Evolutionary conservation across 169 alveolate genomes (phyloP), one percentile per base, ranked within the genome.

Genomic region (Cryptosporidium baileyi): DNA sequence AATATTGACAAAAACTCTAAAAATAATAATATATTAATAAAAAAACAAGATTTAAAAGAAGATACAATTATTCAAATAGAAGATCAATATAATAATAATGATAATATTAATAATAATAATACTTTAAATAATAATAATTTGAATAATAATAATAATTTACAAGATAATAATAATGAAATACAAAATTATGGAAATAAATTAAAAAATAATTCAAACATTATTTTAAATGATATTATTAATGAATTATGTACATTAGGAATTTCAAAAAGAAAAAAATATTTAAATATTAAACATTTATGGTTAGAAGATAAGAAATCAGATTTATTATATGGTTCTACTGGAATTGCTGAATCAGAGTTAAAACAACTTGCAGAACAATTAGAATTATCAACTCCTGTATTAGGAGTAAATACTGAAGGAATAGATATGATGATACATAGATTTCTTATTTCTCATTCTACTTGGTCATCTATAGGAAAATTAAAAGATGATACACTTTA

Each of bases 291-390:
- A n/a, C 74, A 74, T 51, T 15, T 74, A 9, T 74, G 85, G 85
- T 38, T 74, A 45, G 67, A 57, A 28, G 85, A 57, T 7, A 74
- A 74, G 26, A 74, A 54, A 34, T 74, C 65, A 7, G 67, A 59
- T 17, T 19, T 74, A 28, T 9, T 74, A 17, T 74, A 52, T 74
- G 85, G 85, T 1, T 57, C 85, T 36, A 74, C 85, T 6, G 67
- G 85, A 17, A 9, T 74, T 11, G 85, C 67, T 22, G 85, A 74
- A 1, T 54, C 45, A 4, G 85, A 74, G 49, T 34, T 74, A 15
- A 54, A 61, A 26, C 85, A 74, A 24, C 67, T 74, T 7, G 85
- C 85, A 1, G 85, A 74, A 6, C 85, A 74, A 43, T 28, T 74
- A 32, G 85, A 74, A 24, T 24, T 74, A n/a, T 32, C 67, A 5